Base-by-base conservation (phyloP, 1,284 basidiomycete genomes). In the Rhizoctonia solani region DNA sequence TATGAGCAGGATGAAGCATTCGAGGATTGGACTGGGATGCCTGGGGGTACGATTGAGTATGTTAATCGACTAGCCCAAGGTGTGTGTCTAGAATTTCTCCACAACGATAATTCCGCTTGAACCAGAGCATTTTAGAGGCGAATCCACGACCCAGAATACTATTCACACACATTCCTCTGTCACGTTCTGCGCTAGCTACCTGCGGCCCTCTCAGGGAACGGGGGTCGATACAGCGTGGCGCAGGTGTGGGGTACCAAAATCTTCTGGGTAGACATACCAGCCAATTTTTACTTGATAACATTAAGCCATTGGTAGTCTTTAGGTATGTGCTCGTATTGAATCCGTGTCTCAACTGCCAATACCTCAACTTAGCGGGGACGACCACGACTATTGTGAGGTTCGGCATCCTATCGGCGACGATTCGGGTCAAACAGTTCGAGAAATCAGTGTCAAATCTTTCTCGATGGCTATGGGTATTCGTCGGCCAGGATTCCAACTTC, bases 321-420 rank as follows among this genome's bases (percentile, higher is more conserved):
- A 92, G 87, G 89, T 90, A 71, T 27, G 46, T 41, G 13, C n/a
- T 58, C 61, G 66, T 34, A 6, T n/a, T n/a, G 52, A 11, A n/a
- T 49, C 46, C 34, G 44, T n/a, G 41, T 44, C 32, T 50, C 6
- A 29, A 73, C 93, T 37, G 1, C 23, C 44, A n/a, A 53, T 6
- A 27, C 25, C 19, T 21, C 32, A 14, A 13, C 29, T 4, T 65
- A 65, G 91, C 72, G 93, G 89, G 9, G 92, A 95, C 75, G 90
- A 95, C 76, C 90, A 91, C 71, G 93, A 95, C 74, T 92, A 92
- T 71, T 95, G 93, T 76, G 89, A 92, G 72, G 83, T 89, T 70
- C 79, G 78, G 67, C 89, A 92, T 74, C 74, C 77, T 2, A 72
- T 71, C 41, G 52, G 39, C 19, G 61, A 65, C 3, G 41, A 32